These are phyloP conservation scores for Clathrospora elynae DNA, from an alignment of 2,329 filamentous ascomycete genomes.

Conservation along the genomic window DNA sequence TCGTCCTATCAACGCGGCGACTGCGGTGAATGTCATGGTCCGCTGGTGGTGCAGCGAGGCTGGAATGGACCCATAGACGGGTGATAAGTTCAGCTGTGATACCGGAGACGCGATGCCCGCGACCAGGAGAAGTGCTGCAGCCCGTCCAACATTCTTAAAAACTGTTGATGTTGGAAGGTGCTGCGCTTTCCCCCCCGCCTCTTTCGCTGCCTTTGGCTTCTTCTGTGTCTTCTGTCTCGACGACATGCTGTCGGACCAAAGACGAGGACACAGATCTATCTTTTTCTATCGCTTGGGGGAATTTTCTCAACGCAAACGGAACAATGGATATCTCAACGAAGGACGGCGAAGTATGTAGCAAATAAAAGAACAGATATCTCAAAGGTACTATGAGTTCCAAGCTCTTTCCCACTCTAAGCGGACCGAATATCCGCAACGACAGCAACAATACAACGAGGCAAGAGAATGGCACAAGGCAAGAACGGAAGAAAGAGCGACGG, in stretches of 20 bases:
- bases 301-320: too few relatives aligned
- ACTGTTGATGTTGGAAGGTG: constrained; percentile 30
- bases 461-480: constrained; percentile 12
- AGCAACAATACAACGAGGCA: constrained; percentile 1
- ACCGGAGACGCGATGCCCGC: constrained; percentile 70
- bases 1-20: constrained; percentile 74
- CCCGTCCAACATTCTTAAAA: constrained; percentile 40
- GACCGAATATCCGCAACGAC: constrained; percentile 27
- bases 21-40: constrained; percentile 68
- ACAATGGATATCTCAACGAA: too few relatives aligned
- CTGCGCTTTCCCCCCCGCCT: constrained; percentile 31
- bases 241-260: constrained; percentile 40
- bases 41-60: constrained; percentile 71
- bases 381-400: constrained; percentile 17
- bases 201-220: constrained; percentile 42
- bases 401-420: constrained; percentile 21
- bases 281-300: constrained; percentile 7
- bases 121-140: constrained; percentile 56
- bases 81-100: constrained; percentile 77
- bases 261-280: too few relatives aligned
- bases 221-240: constrained; percentile 41
- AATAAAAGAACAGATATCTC: constrained; percentile 23
- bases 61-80: constrained; percentile 86
- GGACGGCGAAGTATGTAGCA: background rate
- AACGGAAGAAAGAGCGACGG: constrained; percentile 13